Evolutionary conservation across 2,329 filamentous ascomycete species (phyloP), one percentile per base, ranked within the genome.

Genomic region (Aspergillus latus): DNA sequence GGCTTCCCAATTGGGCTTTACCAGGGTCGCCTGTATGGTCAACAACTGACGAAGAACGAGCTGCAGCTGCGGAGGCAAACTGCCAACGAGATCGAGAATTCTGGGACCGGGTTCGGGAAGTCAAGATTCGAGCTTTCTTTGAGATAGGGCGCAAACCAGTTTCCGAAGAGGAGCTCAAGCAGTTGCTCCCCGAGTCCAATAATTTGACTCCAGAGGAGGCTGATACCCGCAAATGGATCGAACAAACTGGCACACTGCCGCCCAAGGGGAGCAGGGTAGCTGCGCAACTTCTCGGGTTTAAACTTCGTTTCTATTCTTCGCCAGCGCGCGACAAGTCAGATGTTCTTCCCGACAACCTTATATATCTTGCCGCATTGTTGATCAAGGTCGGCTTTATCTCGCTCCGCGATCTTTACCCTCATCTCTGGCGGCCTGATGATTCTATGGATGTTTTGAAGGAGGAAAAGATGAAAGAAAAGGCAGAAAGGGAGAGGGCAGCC

Each of bases 331-430:
- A 90, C 58, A 82, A 86, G 52, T 79, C 83, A 1, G 94, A 97
- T 66, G 81, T 87, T 2, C 80, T 97, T 2, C 94, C 94, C 0
- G 90, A 94, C 39, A 99, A 99, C 65, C 81, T 99, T 2, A 90
- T 97, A 30, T 96, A 94, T 64, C 83, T 99, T 15, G 88, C 92
- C 0, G 92, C 94, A 1, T 82, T 97, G 34, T 83, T 99, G 30
- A 92, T 99, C 75, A 99, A 99, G 75, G 90, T 97, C 62, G 95
- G 94, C 1, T 99, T 99, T 72, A 90, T 99, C 58, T 97, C 94
- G 1, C 78, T 99, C 5, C 83, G 86, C 51, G 94, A 99, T 68
- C 79, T 99, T 1, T 97, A 96, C 71, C 88, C 92, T 13, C 94
- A 99, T 71, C 82, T 99, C 0, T 95, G 92, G 78, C 91, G 94